Evolutionary conservation across 139 green algal species (phyloP).

Genomic region (Pleodorina starrii): DNA sequence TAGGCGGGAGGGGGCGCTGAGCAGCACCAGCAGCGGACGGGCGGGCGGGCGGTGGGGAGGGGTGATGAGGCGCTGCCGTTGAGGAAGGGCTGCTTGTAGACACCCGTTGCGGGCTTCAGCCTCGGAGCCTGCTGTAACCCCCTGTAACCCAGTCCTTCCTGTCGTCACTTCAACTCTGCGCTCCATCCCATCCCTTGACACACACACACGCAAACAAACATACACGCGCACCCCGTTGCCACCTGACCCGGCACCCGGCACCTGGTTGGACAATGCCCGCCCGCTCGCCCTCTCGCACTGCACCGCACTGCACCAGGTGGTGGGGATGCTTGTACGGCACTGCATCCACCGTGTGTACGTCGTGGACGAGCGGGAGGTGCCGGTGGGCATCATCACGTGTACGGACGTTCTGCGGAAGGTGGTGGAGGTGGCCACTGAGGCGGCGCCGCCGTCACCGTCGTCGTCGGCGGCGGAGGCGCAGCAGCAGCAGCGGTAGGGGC

Average conservation of each 20-base stretch:
- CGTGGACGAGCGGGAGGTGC: conserved; percentile 64
- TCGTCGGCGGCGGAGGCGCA: background rate
- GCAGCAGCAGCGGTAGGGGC: background rate
- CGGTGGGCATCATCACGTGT: conserved; percentile 81
- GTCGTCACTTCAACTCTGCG: too few relatives aligned
- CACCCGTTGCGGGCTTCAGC: too few relatives aligned
- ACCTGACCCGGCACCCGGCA: too few relatives aligned
- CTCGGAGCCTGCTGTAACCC: too few relatives aligned
- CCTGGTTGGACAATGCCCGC: too few relatives aligned
- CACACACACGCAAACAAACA: background rate
- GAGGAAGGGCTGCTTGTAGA: too few relatives aligned
- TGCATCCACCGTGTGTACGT: conserved; percentile 86
- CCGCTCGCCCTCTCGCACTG: background rate
- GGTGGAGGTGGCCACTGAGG: conserved; percentile 22
- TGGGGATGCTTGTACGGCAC: conserved; percentile 76
- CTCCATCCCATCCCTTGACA: too few relatives aligned
- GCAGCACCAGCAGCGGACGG: too few relatives aligned
- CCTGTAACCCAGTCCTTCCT: too few relatives aligned
- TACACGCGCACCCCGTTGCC: too few relatives aligned
- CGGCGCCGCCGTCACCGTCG: background rate
- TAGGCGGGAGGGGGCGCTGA: background rate
- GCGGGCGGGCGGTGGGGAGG: too few relatives aligned
- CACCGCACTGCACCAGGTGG: conserved; percentile 57
- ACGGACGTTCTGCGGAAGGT: conserved; percentile 78
- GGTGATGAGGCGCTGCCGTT: too few relatives aligned